Base-by-base conservation (phyloP, 2,329 filamentous ascomycete genomes). In the Calonectria henricotiae region DNA sequence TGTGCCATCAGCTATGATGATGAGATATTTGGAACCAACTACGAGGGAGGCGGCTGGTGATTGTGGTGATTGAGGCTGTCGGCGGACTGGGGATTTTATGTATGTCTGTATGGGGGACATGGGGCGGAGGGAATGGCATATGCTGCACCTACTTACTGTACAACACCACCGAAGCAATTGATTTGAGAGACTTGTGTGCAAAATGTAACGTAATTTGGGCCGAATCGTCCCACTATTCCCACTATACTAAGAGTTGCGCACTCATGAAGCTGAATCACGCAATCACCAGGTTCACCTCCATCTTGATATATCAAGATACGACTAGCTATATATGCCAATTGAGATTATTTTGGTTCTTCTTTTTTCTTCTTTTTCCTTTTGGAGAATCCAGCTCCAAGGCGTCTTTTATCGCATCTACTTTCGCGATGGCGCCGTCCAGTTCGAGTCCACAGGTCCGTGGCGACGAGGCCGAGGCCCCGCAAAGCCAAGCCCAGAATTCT, bases 11-110 rank as follows among this genome's bases (percentile, higher is more conserved):
- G 63, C 15, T 65, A 65, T 7, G 63, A 65, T 20, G 63, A 65
- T 41, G 63, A 51, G 7, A 58, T 65, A 23, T 65, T 65, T 47
- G 63, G 41, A 11, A 37, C n/a, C 17, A 41, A 60, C 7, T 65
- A 65, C 17, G 63, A 65, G 37, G 63, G 63, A 30, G 63, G 51
- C 13, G 63, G 51, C 1, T 65, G 63, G 63, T 65, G 25, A 65
- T 55, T 39, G 32, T 13, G 20, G 12, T 15, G 17, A 30, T 30
- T 30, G 27, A 30, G 27, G 27, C 27, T 30, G 5, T 23, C 13
- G 32, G 32, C 30, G 5, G 7, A 12, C n/a, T 23, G n/a, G 32
- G 30, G 12, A 30, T 20, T 55, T 37, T 30, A 30, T 30, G 27
- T 30, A 30, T 30, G 27, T 30, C 4, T 30, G 27, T 30, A 7